Conservation (phyloP, 208 protist genomes). For the Histomonas meleagridis region DNA sequence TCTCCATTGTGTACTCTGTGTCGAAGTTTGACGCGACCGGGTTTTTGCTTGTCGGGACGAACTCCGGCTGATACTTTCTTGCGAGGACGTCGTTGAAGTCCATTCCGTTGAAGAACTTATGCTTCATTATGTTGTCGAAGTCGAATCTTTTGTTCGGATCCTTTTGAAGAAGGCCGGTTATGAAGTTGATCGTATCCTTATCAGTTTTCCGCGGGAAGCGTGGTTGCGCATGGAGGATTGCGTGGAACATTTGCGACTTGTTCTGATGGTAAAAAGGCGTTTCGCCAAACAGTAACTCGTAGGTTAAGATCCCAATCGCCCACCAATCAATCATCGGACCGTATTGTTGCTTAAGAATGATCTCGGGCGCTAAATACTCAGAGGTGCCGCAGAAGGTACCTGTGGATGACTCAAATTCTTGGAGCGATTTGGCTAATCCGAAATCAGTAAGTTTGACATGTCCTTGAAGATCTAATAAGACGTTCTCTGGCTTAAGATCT, state of each 20-base stretch:
- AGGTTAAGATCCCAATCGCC: neutral
- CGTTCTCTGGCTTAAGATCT: conserved; percentile 47
- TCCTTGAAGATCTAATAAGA: conserved; percentile 43
- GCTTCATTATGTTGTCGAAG: neutral
- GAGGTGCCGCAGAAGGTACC: conserved; percentile 5
- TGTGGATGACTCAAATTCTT: neutral
- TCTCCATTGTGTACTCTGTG: neutral
- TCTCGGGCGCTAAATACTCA: neutral
- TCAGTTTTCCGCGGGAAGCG: neutral
- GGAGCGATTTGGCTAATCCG: conserved; percentile 34
- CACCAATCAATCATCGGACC: neutral
- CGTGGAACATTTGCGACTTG: neutral
- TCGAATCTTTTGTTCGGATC: neutral
- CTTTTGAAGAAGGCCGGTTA: neutral
- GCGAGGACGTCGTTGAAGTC: neutral
- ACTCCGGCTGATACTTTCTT: neutral
- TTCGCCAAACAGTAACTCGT: neutral
- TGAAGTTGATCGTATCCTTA: neutral
- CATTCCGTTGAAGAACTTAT: conserved; percentile 30
- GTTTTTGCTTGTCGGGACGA: too few relatives aligned
- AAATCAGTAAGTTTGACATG: conserved; percentile 46
- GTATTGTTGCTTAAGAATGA: neutral
- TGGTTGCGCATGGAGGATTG: neutral
- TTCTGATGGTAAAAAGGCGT: neutral
- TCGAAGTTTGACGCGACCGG: neutral